Base-by-base conservation (phyloP, 2,329 filamentous ascomycete genomes). In the Pestalotiopsis sp. region DNA sequence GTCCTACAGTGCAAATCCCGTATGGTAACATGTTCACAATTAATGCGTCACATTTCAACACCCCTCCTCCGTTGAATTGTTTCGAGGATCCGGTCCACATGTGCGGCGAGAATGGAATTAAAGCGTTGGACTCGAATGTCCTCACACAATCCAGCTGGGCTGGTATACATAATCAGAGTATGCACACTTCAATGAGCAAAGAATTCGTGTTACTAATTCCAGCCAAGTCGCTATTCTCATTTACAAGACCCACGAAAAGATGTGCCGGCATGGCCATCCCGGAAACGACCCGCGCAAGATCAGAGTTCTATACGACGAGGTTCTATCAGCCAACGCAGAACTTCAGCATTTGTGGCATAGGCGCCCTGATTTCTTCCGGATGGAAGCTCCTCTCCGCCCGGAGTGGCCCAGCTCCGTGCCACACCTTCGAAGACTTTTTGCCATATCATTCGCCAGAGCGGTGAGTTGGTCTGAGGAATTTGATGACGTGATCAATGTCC, bases 121-220 rank as follows among this genome's bases (percentile, higher is more conserved):
- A 40, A 14, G 59, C 59, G 17, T 36, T 62, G 6, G 59, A 62
- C 59, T 62, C 59, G 12, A 62, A 40, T 40, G 59, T 62, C 27
- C n/a, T 62, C 13, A 62, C 59, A 38, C 59, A 62, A 40, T 62
- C 59, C 31, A 62, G 59, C 59, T 62, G 59, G 59, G 59, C 59
- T 40, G 59, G 59, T 40, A 62, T 62, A 62, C 59, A 62, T 40
- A 62, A 62, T 40, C 59, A 62, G 27, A 62, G 59, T 62, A 40
- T 36, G 59, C 4, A 17, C 31, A 62, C 9, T 2, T 1, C 4
- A n/a, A 4, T 9, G 9, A 31, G n/a, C 45, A n/a, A 52, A 9
- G n/a, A 52, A 20, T 2, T 61, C 5, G 31, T 4, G 4, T 62
- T 12, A 40, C 27, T 38, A 62, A 62, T 7, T 5, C 1, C n/a